These are phyloP conservation scores for Thoreauomyces humboldtii DNA, from an alignment of 192 early-diverging fungal species.

Conservation along the genomic window DNA sequence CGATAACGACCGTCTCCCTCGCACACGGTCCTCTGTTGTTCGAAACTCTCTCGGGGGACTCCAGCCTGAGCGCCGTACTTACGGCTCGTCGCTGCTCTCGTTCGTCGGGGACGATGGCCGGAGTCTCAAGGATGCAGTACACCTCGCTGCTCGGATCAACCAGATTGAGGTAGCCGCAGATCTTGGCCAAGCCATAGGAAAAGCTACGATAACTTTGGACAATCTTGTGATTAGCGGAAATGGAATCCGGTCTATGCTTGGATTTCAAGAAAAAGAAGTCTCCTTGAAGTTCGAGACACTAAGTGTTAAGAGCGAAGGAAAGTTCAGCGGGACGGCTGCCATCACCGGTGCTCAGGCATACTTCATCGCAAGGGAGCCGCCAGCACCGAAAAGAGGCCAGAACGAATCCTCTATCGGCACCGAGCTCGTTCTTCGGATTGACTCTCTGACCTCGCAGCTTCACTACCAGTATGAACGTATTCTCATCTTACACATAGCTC, in stretches of 20 bases:
- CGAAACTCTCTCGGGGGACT: not conserved
- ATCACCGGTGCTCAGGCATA: constrained; percentile 18
- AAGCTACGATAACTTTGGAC: constrained; percentile 48
- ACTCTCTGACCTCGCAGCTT: constrained; percentile 53
- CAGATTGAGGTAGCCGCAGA: constrained; percentile 38
- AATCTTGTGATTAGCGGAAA: constrained; percentile 36
- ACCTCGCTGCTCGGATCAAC: constrained; percentile 16
- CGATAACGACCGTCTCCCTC: constrained; percentile 7
- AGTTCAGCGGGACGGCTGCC: constrained; percentile 47
- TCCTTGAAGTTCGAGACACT: constrained; percentile 40
- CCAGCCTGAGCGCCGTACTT: not conserved
- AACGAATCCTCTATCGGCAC: constrained; percentile 9
- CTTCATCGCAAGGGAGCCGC: constrained; percentile 11
- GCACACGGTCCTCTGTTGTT: not conserved
- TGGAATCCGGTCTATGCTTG: constrained; percentile 30
- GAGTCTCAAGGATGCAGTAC: not conserved
- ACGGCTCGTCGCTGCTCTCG: constrained; percentile 20
- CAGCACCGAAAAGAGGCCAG: not conserved
- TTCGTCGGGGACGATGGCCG: constrained; percentile 8
- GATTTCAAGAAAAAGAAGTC: constrained; percentile 35
- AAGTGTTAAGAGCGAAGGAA: constrained; percentile 56
- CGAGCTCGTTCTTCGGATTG: constrained; percentile 33
- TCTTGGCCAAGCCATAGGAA: constrained; percentile 64
- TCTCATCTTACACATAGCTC: constrained; percentile 57
- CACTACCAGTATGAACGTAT: constrained; percentile 79